These are phyloP conservation scores for Thalassiosira hispida DNA, from an alignment of 352 stramenopile genomes.

Conservation along the genomic window DNA sequence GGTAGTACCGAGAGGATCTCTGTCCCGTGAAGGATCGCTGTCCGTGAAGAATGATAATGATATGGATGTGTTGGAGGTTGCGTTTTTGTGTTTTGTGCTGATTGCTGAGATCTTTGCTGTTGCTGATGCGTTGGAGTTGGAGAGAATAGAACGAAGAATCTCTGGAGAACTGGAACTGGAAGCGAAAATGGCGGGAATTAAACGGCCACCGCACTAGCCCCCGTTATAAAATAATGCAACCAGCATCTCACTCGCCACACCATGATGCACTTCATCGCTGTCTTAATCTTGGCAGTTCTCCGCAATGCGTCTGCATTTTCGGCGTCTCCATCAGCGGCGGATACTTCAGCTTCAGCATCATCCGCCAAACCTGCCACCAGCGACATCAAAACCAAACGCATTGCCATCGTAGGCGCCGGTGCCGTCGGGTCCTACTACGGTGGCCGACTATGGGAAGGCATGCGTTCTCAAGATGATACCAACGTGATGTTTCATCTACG, in stretches of 20 bases:
- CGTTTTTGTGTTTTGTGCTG: too few species aligned
- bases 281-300: not conserved
- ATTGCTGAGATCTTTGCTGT: too few species aligned
- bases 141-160: too few species aligned
- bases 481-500: constrained; percentile 76
- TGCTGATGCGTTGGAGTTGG: too few species aligned
- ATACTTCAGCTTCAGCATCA: not conserved
- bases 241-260: not conserved
- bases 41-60: too few species aligned
- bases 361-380: not conserved
- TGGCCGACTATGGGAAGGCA: constrained; percentile 70
- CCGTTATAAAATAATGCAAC: too few species aligned
- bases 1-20: too few species aligned
- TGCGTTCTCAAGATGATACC: constrained; percentile 31
- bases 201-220: too few species aligned
- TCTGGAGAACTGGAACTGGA: too few species aligned
- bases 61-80: too few species aligned
- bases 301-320: not conserved
- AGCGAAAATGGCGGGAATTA: too few species aligned
- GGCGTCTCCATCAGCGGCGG: not conserved
- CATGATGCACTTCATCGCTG: not conserved
- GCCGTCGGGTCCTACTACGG: constrained; percentile 80
- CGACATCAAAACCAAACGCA: constrained; percentile 14
- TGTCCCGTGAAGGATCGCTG: too few species aligned
- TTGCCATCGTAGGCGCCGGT: constrained; percentile 69